Percentiles rank a stretch among this genome's conserved stretches.
Evolutionary conservation across 192 early-diverging fungal genomes (phyloP).

Genomic region (Podila horticola): DNA sequence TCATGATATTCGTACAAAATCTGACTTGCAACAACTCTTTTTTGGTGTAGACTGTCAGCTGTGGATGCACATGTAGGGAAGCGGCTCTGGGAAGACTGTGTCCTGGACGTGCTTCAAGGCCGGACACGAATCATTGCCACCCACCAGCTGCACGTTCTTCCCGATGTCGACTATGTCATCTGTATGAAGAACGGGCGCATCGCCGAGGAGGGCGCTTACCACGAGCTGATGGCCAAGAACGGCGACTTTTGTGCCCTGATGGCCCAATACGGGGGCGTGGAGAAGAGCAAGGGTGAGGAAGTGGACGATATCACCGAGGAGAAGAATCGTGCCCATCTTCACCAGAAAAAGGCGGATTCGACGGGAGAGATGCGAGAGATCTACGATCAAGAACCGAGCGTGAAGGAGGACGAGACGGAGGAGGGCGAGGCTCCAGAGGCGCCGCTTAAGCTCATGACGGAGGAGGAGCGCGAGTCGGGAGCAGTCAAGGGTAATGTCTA

Average conservation of each 20-base stretch:
- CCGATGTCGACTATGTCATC: constrained; percentile 72
- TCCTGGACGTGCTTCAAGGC: constrained; percentile 50
- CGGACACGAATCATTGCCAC: constrained; percentile 88
- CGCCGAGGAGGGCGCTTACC: constrained; percentile 71
- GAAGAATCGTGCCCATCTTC: constrained; percentile 10
- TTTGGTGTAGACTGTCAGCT: constrained; percentile 67
- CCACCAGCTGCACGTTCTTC: constrained; percentile 80
- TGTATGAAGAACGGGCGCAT: constrained; percentile 79
- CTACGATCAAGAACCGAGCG: background rate
- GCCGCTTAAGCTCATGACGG: constrained; percentile 32
- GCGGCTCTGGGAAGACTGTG: constrained; percentile 50
- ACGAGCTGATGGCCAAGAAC: constrained; percentile 71
- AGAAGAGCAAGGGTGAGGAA: constrained; percentile 35
- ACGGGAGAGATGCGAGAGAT: background rate
- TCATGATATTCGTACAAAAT: too few species aligned
- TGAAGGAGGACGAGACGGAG: constrained; percentile 4
- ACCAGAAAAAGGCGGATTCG: constrained; percentile 4
- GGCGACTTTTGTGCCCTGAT: constrained; percentile 73
- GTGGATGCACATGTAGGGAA: constrained; percentile 82
- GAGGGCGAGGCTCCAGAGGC: constrained; percentile 4
- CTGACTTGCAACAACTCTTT: too few species aligned
- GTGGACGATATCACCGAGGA: background rate
- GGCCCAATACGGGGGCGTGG: constrained; percentile 73
- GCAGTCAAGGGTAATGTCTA: constrained; percentile 44
- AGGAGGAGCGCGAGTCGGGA: constrained; percentile 46